Base-by-base conservation (phyloP, 1,284 basidiomycete species). In the Ustilago lituana region DNA sequence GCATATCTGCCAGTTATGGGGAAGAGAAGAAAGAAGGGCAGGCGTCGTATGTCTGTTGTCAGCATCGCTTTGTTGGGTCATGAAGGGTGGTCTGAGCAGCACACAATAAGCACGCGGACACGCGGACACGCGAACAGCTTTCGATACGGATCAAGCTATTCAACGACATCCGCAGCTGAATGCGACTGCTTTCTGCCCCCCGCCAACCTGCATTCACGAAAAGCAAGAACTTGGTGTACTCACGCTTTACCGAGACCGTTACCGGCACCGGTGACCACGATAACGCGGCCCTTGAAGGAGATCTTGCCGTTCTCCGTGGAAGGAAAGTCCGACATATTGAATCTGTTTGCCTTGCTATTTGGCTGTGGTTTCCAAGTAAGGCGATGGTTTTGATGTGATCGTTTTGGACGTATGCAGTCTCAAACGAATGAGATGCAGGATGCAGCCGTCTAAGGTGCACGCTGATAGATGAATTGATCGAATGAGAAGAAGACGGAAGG, bases 221-320 rank as follows among this genome's bases (percentile, higher is more conserved):
- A n/a, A n/a, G n/a, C n/a, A n/a, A n/a, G n/a, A n/a, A n/a, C n/a
- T n/a, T n/a, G n/a, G 17, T 12, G 19, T 39, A 86, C 91, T 82
- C 79, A 97, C 91, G 91, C 87, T 84, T 88, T 90, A 51, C 95
- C 95, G 22, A 98, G 87, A 32, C 96, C 95, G 67, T 93, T 93
- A 29, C 96, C 96, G 52, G 93, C 94, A 56, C 96, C 96, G 44
- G 96, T 99, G 70, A 98, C 85, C 74, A 99, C 87, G 71, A 94
- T 92, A 33, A 93, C 94, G 64, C 96, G 92, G 72, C 90, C 91
- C 84, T 93, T 91, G 87, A 95, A 97, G 48, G 76, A 78, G 54
- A 79, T 61, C 63, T 79, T 78, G 53, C 78, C 78, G 63, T 76
- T 73, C 55, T 79, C 78, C 10, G 68, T 73, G 58, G 64, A 61